Base-by-base conservation (phyloP, 2,329 filamentous ascomycete genomes). In the Colletotrichum caudatum region DNA sequence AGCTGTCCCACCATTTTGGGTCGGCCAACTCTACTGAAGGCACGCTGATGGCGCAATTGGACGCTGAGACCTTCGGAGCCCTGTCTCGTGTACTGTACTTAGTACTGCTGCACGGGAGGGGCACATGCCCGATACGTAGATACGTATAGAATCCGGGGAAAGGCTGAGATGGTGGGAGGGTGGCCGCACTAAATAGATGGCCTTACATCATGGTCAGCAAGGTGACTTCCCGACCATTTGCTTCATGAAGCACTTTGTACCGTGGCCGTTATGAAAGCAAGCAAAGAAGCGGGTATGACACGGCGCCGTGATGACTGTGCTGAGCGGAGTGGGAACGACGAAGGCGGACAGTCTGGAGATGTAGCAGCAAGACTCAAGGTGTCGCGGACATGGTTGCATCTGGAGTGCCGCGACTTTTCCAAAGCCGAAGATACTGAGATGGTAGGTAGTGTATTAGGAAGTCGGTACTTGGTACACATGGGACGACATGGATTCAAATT, bases 111-210 rank as follows among this genome's bases (percentile, higher is more conserved):
- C 64, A 64, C 65, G 58, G 59, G 69, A 71, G 69, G 69, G 69
- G 69, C 69, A 51, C 41, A 44, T 54, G 64, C 65, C 39, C 39
- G 65, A 71, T 69, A 69, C 69, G 65, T 71, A 71, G 37, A 66
- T 71, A 71, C 69, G 69, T 72, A 72, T 72, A 54, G 54, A 72
- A 69, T 72, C 69, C 41, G 69, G 69, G 69, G 69, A 69, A 69
- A 69, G 69, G 65, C 69, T 72, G 65, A 61, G 23, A 69, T 59
- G 65, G 65, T 16, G 39, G 37, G 59, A 69, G 65, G 29, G 29
- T 18, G 23, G n/a, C 29, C 14, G 44, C 12, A 23, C 20, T 16
- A 33, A 23, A 48, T 48, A 12, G 9, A 64, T 56, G 64, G 69
- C 65, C 69, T 69, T 69, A 59, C 69, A 61, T 72, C 23, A 54